Percentiles rank a stretch among this genome's conserved stretches.
These are phyloP conservation scores for Alternaria sp. DNA, from an alignment of 2,329 filamentous ascomycete genomes.

Conservation along the genomic window DNA sequence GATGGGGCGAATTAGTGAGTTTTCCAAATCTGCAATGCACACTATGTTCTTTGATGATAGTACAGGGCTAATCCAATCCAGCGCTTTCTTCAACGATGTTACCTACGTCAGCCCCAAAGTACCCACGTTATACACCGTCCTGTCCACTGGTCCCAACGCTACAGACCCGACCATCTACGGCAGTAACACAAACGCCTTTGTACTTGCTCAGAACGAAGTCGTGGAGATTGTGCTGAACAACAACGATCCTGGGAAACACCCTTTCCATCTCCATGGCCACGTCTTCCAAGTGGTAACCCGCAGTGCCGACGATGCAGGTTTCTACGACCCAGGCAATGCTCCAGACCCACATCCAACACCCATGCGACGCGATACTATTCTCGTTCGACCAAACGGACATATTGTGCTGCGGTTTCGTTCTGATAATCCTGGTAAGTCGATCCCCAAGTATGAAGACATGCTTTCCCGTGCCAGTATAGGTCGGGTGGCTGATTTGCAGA, in stretches of 20 bases:
- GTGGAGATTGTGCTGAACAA: slow-evolving; percentile 83
- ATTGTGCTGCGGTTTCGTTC: slow-evolving; percentile 64
- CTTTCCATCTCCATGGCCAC: slow-evolving; percentile 73
- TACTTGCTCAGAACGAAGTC: slow-evolving; percentile 72
- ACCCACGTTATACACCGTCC: slow-evolving; percentile 78
- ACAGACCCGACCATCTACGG: slow-evolving; percentile 58
- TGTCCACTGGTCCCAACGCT: slow-evolving; percentile 65
- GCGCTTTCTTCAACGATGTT: slow-evolving; percentile 71
- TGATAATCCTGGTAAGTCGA: slow-evolving; percentile 54
- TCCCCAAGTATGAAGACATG: neutral
- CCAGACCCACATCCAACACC: slow-evolving; percentile 41
- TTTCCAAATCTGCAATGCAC: neutral
- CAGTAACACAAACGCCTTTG: slow-evolving; percentile 63
- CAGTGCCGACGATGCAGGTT: slow-evolving; percentile 44
- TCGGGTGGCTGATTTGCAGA: neutral
- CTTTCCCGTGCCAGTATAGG: neutral
- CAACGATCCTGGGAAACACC: slow-evolving; percentile 71
- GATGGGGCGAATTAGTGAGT: slow-evolving; percentile 72
- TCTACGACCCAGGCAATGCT: slow-evolving; percentile 58
- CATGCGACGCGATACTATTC: slow-evolving; percentile 62
- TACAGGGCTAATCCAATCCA: slow-evolving; percentile 15
- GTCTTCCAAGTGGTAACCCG: slow-evolving; percentile 48
- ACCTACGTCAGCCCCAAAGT: slow-evolving; percentile 79
- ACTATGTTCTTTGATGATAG: too few species aligned
- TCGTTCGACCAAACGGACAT: slow-evolving; percentile 63